Conservation (phyloP, 2,329 filamentous ascomycete species). For the Penicillium brasilianum region DNA sequence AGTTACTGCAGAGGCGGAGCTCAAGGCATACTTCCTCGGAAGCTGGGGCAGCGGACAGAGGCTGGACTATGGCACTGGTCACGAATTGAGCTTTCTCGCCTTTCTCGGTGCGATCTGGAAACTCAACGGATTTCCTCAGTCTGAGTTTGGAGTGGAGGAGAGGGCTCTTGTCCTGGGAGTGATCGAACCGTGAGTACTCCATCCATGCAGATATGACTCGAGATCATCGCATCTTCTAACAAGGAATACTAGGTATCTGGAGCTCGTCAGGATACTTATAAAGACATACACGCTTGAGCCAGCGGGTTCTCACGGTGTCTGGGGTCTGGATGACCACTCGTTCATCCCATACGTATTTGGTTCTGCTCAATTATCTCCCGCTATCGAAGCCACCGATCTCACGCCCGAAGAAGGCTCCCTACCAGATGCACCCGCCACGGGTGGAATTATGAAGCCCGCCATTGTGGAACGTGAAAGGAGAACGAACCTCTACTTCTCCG, state of each 20-base stretch:
- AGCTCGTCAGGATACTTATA: slow-evolving; percentile 80
- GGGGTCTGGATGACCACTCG: slow-evolving; percentile 97
- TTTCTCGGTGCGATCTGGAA: slow-evolving; percentile 94
- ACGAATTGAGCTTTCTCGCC: slow-evolving; percentile 92
- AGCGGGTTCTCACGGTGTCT: slow-evolving; percentile 94
- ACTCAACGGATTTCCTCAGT: slow-evolving; percentile 74
- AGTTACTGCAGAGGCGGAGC: slow-evolving; percentile 65
- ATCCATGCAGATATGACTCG: neutral
- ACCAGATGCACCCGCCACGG: slow-evolving; percentile 71
- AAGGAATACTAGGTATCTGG: slow-evolving; percentile 66
- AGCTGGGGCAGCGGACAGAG: slow-evolving; percentile 86
- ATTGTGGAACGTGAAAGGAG: slow-evolving; percentile 69
- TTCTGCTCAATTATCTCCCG: slow-evolving; percentile 82
- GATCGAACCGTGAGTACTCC: slow-evolving; percentile 73
- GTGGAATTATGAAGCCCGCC: slow-evolving; percentile 68
- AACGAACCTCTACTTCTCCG: slow-evolving; percentile 88
- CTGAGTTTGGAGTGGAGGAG: slow-evolving; percentile 63
- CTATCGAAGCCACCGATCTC: slow-evolving; percentile 66
- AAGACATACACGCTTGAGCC: slow-evolving; percentile 91
- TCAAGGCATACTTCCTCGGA: slow-evolving; percentile 79
- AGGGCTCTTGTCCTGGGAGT: slow-evolving; percentile 80
- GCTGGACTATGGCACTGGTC: slow-evolving; percentile 93
- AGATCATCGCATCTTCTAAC: slow-evolving; percentile 19
- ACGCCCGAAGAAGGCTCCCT: slow-evolving; percentile 82
- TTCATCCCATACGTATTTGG: slow-evolving; percentile 95